These are phyloP conservation scores for Xylariaceae sp. DNA, from an alignment of 2,329 filamentous ascomycete genomes.

Conservation along the genomic window DNA sequence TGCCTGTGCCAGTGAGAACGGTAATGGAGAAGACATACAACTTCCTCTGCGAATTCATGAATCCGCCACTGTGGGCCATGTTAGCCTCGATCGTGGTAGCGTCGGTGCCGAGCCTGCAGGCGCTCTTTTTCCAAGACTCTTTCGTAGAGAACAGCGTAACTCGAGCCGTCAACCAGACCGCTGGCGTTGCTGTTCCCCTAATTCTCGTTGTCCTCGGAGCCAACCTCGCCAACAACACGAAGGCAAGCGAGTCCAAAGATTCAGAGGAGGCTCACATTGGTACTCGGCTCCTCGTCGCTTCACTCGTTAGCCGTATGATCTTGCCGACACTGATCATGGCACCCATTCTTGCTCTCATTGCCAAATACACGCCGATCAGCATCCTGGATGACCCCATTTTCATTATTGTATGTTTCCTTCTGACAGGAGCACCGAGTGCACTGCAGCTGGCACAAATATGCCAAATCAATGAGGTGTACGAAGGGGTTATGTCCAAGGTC, in stretches of 20 bases:
- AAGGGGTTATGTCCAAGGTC: conserved; percentile 87
- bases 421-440: conserved; percentile 89
- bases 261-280: conserved; percentile 66
- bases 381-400: conserved; percentile 98
- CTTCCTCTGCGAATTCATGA: conserved; percentile 93
- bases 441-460: conserved; percentile 96
- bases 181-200: conserved; percentile 86
- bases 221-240: conserved; percentile 88
- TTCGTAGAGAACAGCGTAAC: conserved; percentile 93
- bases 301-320: conserved; percentile 84
- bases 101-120: conserved; percentile 77
- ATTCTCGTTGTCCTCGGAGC: conserved; percentile 94
- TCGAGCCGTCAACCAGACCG: conserved; percentile 77
- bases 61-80: conserved; percentile 97
- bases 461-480: conserved; percentile 95
- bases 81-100: conserved; percentile 84
- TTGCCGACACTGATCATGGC: conserved; percentile 90
- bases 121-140: conserved; percentile 84
- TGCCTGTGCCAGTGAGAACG: conserved; percentile 6
- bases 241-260: conserved; percentile 62
- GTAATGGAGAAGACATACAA: conserved; percentile 45
- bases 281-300: conserved; percentile 78
- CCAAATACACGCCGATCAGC: conserved; percentile 87
- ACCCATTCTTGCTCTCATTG: conserved; percentile 77
- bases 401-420: conserved; percentile 93